A percentile compares a stretch with the other conserved stretches of the same genome.
These are phyloP conservation scores for Cucumis melo DNA, from an alignment of 306 rosid species.

Conservation along the genomic window DNA sequence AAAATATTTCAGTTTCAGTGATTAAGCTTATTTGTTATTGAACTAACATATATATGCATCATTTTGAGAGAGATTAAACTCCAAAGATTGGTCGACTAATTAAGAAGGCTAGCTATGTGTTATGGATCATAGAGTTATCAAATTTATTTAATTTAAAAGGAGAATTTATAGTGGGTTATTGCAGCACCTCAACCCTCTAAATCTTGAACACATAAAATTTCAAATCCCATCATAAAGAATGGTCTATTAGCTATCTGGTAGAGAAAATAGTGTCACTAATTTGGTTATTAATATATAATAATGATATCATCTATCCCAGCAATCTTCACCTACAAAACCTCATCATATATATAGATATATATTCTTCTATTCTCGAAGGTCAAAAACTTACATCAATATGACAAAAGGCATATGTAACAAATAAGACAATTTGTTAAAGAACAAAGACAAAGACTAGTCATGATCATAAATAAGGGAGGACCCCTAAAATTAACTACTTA, in stretches of 20 bases:
- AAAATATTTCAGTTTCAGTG: background rate
- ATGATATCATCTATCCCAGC: background rate
- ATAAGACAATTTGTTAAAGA: background rate
- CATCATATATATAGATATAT: background rate
- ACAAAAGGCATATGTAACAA: background rate
- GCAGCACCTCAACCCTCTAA: background rate
- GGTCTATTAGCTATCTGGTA: background rate
- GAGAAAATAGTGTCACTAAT: background rate
- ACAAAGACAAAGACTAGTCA: background rate
- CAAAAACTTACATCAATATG: background rate
- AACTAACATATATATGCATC: background rate
- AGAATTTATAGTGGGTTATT: background rate
- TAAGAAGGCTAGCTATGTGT: background rate
- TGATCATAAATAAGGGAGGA: background rate
- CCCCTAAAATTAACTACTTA: background rate
- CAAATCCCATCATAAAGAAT: background rate
- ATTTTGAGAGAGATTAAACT: background rate
- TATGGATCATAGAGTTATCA: background rate
- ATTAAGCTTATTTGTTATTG: background rate
- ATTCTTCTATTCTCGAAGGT: background rate
- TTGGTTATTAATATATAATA: background rate
- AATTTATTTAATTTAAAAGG: background rate
- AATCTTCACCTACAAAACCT: background rate
- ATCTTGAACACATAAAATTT: background rate
- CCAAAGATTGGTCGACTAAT: background rate